A percentile compares a stretch with the other conserved stretches of the same genome.
Evolutionary conservation across 2,329 filamentous ascomycete genomes (phyloP).

Genomic region (Clarireedia paspali): DNA sequence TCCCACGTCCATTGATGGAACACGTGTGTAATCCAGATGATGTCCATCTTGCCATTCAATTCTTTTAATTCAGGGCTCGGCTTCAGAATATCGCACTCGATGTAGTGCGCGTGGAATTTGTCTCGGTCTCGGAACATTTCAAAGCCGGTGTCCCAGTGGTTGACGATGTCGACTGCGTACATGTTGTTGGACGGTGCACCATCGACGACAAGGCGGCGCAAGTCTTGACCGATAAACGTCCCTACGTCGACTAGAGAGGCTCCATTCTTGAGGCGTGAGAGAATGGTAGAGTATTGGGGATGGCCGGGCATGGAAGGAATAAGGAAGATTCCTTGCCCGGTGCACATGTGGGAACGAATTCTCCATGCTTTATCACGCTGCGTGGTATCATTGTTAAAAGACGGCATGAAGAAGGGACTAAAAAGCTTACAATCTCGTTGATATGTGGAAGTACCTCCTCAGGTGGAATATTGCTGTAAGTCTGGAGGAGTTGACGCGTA

Average conservation of each 20-base stretch:
- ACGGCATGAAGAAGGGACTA: not conserved
- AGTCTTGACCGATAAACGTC: slow-evolving; percentile 32
- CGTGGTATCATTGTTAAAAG: not conserved
- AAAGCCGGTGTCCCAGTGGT: slow-evolving; percentile 30
- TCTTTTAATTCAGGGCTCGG: slow-evolving; percentile 23
- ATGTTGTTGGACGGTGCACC: slow-evolving; percentile 28
- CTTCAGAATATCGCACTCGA: slow-evolving; percentile 26
- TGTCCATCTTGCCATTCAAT: slow-evolving; percentile 33
- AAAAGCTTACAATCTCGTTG: not conserved
- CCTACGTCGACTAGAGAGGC: slow-evolving; percentile 18
- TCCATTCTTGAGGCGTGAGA: slow-evolving; percentile 11
- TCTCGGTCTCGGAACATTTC: slow-evolving; percentile 32
- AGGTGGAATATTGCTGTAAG: not conserved
- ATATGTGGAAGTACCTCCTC: not conserved
- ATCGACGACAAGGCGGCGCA: slow-evolving; percentile 30
- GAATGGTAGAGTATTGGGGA: slow-evolving; percentile 9
- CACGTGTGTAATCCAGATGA: slow-evolving; percentile 35
- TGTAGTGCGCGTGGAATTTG: slow-evolving; percentile 26
- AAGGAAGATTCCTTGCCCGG: slow-evolving; percentile 15
- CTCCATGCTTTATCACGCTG: slow-evolving; percentile 12
- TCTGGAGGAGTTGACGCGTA: not conserved
- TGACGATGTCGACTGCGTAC: slow-evolving; percentile 28
- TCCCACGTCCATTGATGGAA: slow-evolving; percentile 37
- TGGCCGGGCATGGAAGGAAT: slow-evolving; percentile 6
- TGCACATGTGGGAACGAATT: slow-evolving; percentile 13